Percentiles rank a stretch among this genome's conserved stretches.
Evolutionary conservation across 2,329 filamentous ascomycete genomes (phyloP).

Genomic region (Trichoderma koningii): DNA sequence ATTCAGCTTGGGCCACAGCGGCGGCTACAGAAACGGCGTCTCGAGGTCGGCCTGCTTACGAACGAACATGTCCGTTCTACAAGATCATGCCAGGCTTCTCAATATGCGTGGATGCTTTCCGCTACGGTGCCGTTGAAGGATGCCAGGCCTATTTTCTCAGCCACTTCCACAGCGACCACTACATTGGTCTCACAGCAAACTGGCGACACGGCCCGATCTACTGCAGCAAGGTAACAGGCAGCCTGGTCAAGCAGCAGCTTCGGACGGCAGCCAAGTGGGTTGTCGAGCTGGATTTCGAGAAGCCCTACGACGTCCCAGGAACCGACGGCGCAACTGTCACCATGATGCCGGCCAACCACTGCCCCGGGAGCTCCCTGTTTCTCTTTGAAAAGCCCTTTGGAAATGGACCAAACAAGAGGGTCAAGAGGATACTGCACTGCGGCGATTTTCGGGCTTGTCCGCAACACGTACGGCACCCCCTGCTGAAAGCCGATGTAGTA

Average conservation of each 20-base stretch:
- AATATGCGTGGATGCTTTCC: slow-evolving; percentile 94
- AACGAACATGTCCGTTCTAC: slow-evolving; percentile 95
- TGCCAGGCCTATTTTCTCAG: slow-evolving; percentile 95
- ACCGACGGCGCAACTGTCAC: slow-evolving; percentile 84
- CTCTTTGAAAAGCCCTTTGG: slow-evolving; percentile 80
- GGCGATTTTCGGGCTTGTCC: slow-evolving; percentile 93
- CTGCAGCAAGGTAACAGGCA: slow-evolving; percentile 89
- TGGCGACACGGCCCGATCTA: slow-evolving; percentile 97
- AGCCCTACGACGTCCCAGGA: slow-evolving; percentile 73
- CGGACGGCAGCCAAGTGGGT: slow-evolving; percentile 85
- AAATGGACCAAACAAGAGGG: slow-evolving; percentile 58
- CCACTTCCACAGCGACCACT: slow-evolving; percentile 98
- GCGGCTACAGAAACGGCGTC: slow-evolving; percentile 77
- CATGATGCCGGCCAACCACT: slow-evolving; percentile 97
- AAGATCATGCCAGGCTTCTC: slow-evolving; percentile 93
- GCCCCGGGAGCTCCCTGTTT: slow-evolving; percentile 90
- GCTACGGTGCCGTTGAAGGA: slow-evolving; percentile 89
- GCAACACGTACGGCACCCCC: slow-evolving; percentile 77
- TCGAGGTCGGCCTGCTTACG: slow-evolving; percentile 80
- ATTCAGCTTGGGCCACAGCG: slow-evolving; percentile 84
- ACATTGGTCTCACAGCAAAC: slow-evolving; percentile 81
- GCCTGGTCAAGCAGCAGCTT: slow-evolving; percentile 83
- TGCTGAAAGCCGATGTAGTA: slow-evolving; percentile 72
- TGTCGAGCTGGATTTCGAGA: slow-evolving; percentile 81
- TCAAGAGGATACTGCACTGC: slow-evolving; percentile 87